Percentiles rank a stretch among this genome's conserved stretches.
These are phyloP conservation scores for Mucor sp. DNA, from an alignment of 371 early-diverging fungal genomes.

Conservation along the genomic window DNA sequence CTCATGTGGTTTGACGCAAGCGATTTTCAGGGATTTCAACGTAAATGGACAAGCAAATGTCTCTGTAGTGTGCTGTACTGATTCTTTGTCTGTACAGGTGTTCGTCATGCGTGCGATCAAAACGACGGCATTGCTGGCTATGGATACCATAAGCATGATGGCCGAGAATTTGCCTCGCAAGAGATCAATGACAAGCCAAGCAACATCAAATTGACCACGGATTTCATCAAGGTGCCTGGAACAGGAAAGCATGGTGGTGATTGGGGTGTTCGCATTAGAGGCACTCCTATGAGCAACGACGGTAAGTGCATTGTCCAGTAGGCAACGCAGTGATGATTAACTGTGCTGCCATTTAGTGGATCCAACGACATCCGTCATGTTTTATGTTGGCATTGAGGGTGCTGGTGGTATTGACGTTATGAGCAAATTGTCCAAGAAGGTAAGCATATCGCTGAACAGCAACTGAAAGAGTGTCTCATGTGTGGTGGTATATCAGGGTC, in stretches of 20 bases:
- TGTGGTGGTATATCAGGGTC: constrained; percentile 30
- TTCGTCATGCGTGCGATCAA: constrained; percentile 90
- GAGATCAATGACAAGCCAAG: constrained; percentile 70
- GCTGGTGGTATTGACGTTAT: constrained; percentile 57
- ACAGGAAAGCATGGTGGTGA: constrained; percentile 71
- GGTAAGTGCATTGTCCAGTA: constrained; percentile 10
- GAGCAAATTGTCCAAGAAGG: constrained; percentile 43
- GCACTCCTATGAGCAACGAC: constrained; percentile 55
- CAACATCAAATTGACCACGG: constrained; percentile 75
- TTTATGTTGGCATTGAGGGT: constrained; percentile 70
- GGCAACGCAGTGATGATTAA: not conserved
- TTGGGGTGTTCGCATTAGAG: constrained; percentile 86
- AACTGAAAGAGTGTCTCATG: not conserved
- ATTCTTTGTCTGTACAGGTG: constrained; percentile 37
- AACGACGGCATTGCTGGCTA: constrained; percentile 78
- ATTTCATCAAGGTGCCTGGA: constrained; percentile 78
- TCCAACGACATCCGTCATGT: constrained; percentile 48
- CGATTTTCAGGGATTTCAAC: constrained; percentile 55
- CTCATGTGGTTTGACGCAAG: constrained; percentile 89
- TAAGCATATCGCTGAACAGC: constrained; percentile 13
- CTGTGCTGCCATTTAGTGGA: constrained; percentile 10
- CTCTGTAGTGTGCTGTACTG: not conserved
- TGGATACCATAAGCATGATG: constrained; percentile 90
- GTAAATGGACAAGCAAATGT: constrained; percentile 32
- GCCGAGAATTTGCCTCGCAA: constrained; percentile 80